A percentile compares a stretch with the other conserved stretches of the same genome.
Evolutionary conservation across 2,329 filamentous ascomycete species (phyloP).

Genomic region (Pyrenochaeta sp.): DNA sequence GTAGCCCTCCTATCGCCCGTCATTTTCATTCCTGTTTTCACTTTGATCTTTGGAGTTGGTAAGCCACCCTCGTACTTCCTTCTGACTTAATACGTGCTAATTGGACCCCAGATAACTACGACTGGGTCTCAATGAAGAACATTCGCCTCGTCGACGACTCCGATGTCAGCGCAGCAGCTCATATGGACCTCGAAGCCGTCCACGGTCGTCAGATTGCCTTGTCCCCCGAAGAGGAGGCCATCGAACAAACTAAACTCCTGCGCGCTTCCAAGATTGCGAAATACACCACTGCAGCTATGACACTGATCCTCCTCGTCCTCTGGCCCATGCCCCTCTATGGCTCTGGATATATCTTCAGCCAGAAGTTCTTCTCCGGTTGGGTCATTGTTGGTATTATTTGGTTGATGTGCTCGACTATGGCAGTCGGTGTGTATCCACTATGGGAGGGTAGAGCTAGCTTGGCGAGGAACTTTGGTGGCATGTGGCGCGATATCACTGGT

Average conservation of each 20-base stretch:
- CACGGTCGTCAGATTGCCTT: constrained; percentile 50
- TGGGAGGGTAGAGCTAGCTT: constrained; percentile 66
- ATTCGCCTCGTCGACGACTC: constrained; percentile 83
- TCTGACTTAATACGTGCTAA: constrained; percentile 38
- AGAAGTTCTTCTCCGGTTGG: constrained; percentile 84
- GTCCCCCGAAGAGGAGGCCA: constrained; percentile 40
- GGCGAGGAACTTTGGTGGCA: constrained; percentile 32
- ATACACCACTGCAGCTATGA: constrained; percentile 67
- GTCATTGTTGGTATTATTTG: constrained; percentile 73
- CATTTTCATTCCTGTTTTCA: constrained; percentile 77
- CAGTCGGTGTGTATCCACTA: constrained; percentile 81
- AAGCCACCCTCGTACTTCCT: constrained; percentile 2
- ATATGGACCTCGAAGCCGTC: constrained; percentile 68
- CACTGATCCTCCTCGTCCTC: constrained; percentile 76
- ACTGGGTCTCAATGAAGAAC: constrained; percentile 81
- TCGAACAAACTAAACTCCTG: constrained; percentile 54
- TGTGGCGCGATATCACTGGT: constrained; percentile 38
- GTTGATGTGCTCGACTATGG: constrained; percentile 76
- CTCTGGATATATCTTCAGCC: constrained; percentile 79
- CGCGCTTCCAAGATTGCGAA: constrained; percentile 62
- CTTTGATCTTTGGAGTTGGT: constrained; percentile 67
- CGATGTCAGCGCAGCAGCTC: constrained; percentile 70
- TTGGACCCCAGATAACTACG: constrained; percentile 83
- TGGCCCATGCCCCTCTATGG: constrained; percentile 96
- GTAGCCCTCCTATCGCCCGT: constrained; percentile 79